Base-by-base conservation (phyloP, 129 eudicot species). In the Dittrichia graveolens region DNA sequence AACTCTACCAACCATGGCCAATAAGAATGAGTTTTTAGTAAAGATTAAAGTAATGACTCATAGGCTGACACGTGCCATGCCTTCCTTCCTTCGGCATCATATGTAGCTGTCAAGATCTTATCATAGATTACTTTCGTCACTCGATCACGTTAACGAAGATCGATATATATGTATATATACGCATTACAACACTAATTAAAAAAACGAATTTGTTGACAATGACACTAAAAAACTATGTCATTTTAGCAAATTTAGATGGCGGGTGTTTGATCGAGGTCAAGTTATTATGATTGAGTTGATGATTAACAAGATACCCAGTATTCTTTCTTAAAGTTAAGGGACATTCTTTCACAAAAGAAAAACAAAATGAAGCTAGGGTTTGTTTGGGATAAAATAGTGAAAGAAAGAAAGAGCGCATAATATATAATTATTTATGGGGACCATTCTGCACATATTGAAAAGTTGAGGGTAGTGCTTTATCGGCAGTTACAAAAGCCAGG, bases 381-480 rank as follows among this genome's bases (percentile, higher is more conserved):
- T 71, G 82, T 71, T 71, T 64, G 77, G 82, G 72, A 70, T 63
- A 63, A 35, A 71, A 43, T 43, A 39, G 61, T 76, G 72, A 75
- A 62, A 50, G 52, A 72, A 75, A 64, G 65, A 70, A 45, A 24
- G 31, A 24, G 31, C 0, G 31, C 31, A 24, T 24, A 24, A 24
- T 24, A 24, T 66, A 71, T 54, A 47, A 34, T 41, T 62, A 59
- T 50, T 44, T 41, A 8, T 13, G 65, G 79, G 86, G 86, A 87
- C 89, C 86, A 83, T 85, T 73, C 62, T 74, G 80, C 71, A 80
- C 71, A 75, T 74, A 45, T 74, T 42, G 74, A 71, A 87, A 87
- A 77, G 82, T 66, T 75, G 83, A 70, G 81, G 55, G 55, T 60
- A 74, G 76, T 62, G 85, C 91, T 83, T 85, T 89, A 79, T 85